A percentile compares a stretch with the other conserved stretches of the same genome.
phyloP scores from a whole-genome alignment of 192 early-diverging fungal genomes.

The Coemansia sp. region DNA sequence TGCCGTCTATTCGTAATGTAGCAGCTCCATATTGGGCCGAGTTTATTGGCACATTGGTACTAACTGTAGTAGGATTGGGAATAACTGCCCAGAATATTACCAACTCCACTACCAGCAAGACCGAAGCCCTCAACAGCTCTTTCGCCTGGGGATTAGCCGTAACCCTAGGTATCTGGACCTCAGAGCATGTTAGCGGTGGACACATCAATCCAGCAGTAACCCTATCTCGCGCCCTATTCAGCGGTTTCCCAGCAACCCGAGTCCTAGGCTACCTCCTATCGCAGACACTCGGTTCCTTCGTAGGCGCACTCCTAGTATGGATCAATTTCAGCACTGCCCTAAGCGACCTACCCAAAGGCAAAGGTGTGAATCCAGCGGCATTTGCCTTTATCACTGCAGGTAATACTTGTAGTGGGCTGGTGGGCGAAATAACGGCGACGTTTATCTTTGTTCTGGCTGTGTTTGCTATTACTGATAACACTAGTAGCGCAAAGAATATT shows the following conservation, averaged over 20 bases:
- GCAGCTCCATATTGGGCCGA: conserved; percentile 54
- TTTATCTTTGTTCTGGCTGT: conserved; percentile 62
- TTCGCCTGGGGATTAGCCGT: conserved; percentile 42
- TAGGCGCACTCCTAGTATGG: conserved; percentile 52
- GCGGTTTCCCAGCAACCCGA: conserved; percentile 36
- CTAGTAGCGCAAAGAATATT: conserved; percentile 50
- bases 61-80: conserved; percentile 36
- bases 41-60: conserved; percentile 44
- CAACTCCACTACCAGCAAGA: background rate
- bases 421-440: conserved; percentile 62
- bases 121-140: conserved; percentile 39
- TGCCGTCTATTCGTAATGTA: conserved; percentile 40
- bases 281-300: conserved; percentile 56
- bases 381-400: conserved; percentile 40
- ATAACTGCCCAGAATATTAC: conserved; percentile 36
- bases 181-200: conserved; percentile 47
- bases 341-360: background rate
- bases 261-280: conserved; percentile 48
- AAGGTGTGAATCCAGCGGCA: conserved; percentile 28
- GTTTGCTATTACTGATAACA: conserved; percentile 60
- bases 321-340: conserved; percentile 35
- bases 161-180: conserved; percentile 35
- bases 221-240: conserved; percentile 43
- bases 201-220: conserved; percentile 58
- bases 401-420: conserved; percentile 22